Evolutionary conservation across 208 protist species (phyloP), one percentile per base, ranked within the genome.

Genomic region (Strigomonas oncopelti): DNA sequence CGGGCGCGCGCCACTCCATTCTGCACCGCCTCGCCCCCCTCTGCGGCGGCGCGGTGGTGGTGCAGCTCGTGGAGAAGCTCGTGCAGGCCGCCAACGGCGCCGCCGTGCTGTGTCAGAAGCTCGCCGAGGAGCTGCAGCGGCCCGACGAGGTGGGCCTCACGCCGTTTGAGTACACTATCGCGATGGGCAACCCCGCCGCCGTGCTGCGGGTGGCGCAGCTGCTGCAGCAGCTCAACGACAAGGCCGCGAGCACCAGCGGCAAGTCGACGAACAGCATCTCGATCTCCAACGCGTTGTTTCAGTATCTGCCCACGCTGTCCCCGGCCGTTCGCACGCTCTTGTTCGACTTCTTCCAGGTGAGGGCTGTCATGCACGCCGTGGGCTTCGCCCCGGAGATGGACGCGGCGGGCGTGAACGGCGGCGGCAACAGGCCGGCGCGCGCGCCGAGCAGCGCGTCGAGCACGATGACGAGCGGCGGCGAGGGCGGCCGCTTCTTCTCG

Each of bases 301-400:
- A 66, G 14, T 77, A 80, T 48, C 65, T 92, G 28, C 81, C 82
- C n/a, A 68, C 42, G 46, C 56, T 92, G 9, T 87, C 84, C 34
- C 89, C 89, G 7, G 61, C 80, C 1, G 82, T 92, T 46, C 89
- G 86, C 52, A 75, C 81, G 32, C 52, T 92, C 29, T 61, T 94
- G 24, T 90, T 88, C 63, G 89, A 94, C 58, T 63, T 91, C 31
- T 88, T 94, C 62, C 75, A 69, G 27, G 69, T 94, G 27, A 65
- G 57, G 57, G 76, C 78, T 7, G 84, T 83, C 25, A 74, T 74
- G 59, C 77, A 68, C 38, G 64, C 72, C 25, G 78, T 80, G 31
- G 85, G 83, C 32, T 90, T 90, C 53, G 0, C 28, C 9, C 29
- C 52, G 11, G 74, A 24, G 32, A 24, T 27, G 5, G 72, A 45